Conservation (phyloP, 495 filamentous ascomycete species). For the Aspergillus haitiensis region DNA sequence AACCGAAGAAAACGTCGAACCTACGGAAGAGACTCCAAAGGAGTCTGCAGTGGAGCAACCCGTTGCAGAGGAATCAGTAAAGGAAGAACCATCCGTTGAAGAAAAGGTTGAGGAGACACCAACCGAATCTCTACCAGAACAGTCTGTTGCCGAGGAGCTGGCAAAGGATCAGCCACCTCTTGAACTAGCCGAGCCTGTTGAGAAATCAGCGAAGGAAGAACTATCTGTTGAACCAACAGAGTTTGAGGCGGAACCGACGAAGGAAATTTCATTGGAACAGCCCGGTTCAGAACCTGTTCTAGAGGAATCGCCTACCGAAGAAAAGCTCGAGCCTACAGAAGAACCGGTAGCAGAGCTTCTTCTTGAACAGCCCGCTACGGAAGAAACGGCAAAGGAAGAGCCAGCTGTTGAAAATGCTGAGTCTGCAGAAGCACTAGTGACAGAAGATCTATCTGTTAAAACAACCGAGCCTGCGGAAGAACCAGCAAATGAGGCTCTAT, state of each 20-base stretch:
- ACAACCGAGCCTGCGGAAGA: conserved; percentile 20
- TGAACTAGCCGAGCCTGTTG: conserved; percentile 8
- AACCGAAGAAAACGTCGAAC: conserved; percentile 9
- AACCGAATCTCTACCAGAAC: neutral
- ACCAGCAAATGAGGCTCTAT: conserved; percentile 2
- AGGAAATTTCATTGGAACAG: no score
- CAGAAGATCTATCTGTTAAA: neutral
- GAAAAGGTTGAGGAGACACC: neutral
- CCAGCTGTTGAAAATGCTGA: neutral
- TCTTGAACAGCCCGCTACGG: conserved; percentile 10
- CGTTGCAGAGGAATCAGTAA: conserved; percentile 1
- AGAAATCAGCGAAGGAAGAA: conserved; percentile 1
- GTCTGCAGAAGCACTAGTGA: neutral
- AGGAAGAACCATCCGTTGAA: conserved; percentile 11
- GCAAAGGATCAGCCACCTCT: conserved; percentile 6
- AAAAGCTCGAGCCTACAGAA: conserved; percentile 10
- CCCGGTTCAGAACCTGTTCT: no score
- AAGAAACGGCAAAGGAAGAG: neutral
- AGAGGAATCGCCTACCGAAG: conserved; percentile 11
- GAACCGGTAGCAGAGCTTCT: conserved; percentile 6
- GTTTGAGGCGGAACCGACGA: no score
- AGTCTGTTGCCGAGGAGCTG: conserved; percentile 10
- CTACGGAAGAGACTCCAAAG: neutral
- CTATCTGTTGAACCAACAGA: no score
- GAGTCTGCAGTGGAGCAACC: conserved; percentile 2